Evolutionary conservation across 371 early-diverging fungal species (phyloP).

Genomic region (Caulochytrium protostelioides): DNA sequence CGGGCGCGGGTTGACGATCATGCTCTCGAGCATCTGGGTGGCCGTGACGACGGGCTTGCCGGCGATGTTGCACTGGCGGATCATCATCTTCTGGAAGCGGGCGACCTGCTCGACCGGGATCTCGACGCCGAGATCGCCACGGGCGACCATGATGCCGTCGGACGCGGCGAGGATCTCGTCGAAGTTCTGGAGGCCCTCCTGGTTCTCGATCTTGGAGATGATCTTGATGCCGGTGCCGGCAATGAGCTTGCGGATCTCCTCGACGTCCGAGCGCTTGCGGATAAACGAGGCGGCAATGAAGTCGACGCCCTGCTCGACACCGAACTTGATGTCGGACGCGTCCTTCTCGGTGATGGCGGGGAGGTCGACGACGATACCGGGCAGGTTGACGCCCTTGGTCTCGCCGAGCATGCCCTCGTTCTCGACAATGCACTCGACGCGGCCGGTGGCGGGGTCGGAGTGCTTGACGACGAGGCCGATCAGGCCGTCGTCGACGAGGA

Average conservation of each 20-base stretch:
- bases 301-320: constrained; percentile 81
- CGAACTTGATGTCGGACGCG: constrained; percentile 69
- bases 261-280: constrained; percentile 67
- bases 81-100: constrained; percentile 82
- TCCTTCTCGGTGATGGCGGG: constrained; percentile 91
- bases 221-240: constrained; percentile 81
- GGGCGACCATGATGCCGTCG: constrained; percentile 98
- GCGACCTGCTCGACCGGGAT: constrained; percentile 79
- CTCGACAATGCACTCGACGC: constrained; percentile 32
- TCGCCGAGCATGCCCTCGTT: constrained; percentile 24
- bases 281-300: constrained; percentile 95
- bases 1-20: constrained; percentile 86
- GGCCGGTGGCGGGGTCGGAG: constrained; percentile 23
- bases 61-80: constrained; percentile 70
- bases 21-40: constrained; percentile 98
- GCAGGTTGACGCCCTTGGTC: constrained; percentile 35
- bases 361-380: constrained; percentile 41
- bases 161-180: constrained; percentile 82
- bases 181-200: constrained; percentile 89
- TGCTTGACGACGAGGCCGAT: constrained; percentile 29
- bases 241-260: constrained; percentile 27
- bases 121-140: constrained; percentile 97
- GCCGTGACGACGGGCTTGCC: constrained; percentile 92
- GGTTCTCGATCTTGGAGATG: constrained; percentile 88
- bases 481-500: constrained; percentile 40